These are phyloP conservation scores for Myxozyma mucilagina DNA, from an alignment of 805 yeast species.

Conservation along the genomic window DNA sequence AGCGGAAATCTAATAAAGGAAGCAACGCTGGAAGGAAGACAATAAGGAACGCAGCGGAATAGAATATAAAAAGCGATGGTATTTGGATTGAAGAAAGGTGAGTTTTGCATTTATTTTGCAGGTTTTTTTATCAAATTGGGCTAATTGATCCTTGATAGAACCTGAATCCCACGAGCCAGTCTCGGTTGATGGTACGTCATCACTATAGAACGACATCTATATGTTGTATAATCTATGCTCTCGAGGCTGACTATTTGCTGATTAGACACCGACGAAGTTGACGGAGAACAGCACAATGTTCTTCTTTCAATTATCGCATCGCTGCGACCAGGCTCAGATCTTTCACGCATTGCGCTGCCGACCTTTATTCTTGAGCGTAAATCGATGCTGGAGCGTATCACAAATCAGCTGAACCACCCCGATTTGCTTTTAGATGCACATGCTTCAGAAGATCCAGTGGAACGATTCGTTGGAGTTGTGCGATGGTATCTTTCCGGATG, in stretches of 20 bases:
- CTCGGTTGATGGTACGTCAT: constrained; percentile 12
- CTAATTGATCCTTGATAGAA: neutral
- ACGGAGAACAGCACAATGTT: constrained; percentile 84
- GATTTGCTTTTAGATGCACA: constrained; percentile 72
- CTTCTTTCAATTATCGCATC: constrained; percentile 85
- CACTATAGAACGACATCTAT: neutral
- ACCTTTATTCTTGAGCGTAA: constrained; percentile 93
- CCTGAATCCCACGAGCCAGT: constrained; percentile 10
- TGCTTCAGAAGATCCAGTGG: constrained; percentile 53
- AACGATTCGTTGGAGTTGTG: constrained; percentile 68
- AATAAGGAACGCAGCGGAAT: too few relatives aligned
- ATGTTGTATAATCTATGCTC: neutral
- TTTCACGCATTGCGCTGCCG: constrained; percentile 88
- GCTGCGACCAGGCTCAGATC: constrained; percentile 87
- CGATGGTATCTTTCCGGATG: constrained; percentile 90
- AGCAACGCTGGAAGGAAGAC: too few relatives aligned
- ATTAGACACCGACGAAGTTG: constrained; percentile 83
- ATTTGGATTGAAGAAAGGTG: constrained; percentile 5
- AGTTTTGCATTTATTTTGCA: neutral
- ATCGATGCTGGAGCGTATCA: constrained; percentile 93
- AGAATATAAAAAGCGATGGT: neutral
- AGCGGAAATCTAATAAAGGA: too few relatives aligned
- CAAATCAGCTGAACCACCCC: constrained; percentile 80
- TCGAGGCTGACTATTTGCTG: neutral
- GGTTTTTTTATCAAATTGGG: neutral